A percentile compares a stretch with the other conserved stretches of the same genome.
phyloP scores from a whole-genome alignment of 768 basidiomycete species.

The Fibroporia radiculosa region DNA sequence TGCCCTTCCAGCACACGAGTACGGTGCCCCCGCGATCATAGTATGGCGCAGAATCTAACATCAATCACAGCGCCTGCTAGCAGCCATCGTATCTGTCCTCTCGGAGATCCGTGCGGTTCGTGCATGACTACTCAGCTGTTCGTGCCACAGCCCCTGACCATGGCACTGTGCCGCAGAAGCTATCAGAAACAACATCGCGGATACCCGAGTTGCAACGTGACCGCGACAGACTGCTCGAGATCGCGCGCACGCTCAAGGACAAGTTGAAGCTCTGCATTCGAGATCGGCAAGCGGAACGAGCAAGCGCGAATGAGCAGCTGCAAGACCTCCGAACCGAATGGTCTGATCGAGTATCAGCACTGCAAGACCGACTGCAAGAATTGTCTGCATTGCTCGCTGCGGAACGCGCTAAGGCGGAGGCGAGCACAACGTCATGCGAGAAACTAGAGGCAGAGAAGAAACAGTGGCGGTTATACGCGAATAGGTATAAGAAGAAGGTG shows the following conservation, averaged over 20 bases:
- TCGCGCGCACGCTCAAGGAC: neutral
- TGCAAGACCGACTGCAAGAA: constrained; percentile 3
- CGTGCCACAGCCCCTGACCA: neutral
- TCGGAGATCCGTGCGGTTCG: constrained; percentile 4
- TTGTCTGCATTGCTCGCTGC: neutral
- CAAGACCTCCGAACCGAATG: neutral
- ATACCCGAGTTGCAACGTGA: neutral
- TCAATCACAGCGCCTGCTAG: neutral
- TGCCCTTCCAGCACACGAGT: neutral
- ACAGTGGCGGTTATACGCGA: constrained; percentile 2
- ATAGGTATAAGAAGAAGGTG: constrained; percentile 16
- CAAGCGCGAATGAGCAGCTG: constrained; percentile 1
- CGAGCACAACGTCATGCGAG: neutral
- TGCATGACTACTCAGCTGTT: neutral
- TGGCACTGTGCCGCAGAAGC: neutral
- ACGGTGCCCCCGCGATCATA: too few relatives aligned
- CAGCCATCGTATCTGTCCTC: neutral
- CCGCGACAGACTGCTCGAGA: neutral
- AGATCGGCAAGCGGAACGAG: constrained; percentile 6
- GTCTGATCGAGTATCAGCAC: constrained; percentile 2
- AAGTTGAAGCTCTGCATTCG: constrained; percentile 3
- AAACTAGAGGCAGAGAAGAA: constrained; percentile 4
- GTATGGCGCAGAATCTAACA: neutral
- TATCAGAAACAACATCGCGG: neutral
- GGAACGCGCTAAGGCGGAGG: constrained; percentile 4